These are phyloP conservation scores for Rhizopus stolonifer DNA, from an alignment of 371 early-diverging fungal genomes.

Conservation along the genomic window DNA sequence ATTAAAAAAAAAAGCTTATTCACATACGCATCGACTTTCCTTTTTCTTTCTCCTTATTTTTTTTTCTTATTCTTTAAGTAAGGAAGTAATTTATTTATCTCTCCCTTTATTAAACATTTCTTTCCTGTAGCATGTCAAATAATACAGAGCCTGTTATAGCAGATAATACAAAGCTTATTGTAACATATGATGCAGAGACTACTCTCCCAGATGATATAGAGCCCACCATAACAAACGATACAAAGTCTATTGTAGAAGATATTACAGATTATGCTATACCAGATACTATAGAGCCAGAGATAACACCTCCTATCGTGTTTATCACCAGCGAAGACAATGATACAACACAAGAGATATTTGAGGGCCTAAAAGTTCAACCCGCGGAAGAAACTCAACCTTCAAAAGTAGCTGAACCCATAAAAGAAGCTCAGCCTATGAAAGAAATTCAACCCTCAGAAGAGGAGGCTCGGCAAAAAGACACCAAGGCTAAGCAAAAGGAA, in stretches of 20 bases:
- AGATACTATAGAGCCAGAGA: background rate
- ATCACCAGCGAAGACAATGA: background rate
- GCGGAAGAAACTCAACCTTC: too few relatives aligned
- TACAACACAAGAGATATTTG: background rate
- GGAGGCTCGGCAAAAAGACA: background rate
- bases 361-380: too few relatives aligned
- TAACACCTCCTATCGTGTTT: background rate
- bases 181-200: too few relatives aligned
- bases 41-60: slow-evolving; percentile 1
- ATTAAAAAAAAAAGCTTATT: slow-evolving; percentile 1
- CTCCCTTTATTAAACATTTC: too few relatives aligned
- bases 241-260: background rate
- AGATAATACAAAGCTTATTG: too few relatives aligned
- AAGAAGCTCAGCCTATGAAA: too few relatives aligned
- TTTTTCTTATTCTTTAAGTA: background rate
- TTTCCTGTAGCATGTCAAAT: too few relatives aligned
- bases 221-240: too few relatives aligned
- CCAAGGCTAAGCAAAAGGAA: background rate
- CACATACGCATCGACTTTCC: background rate
- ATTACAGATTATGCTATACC: background rate
- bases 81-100: background rate
- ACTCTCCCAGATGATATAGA: too few relatives aligned
- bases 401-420: too few relatives aligned
- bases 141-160: too few relatives aligned
- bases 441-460: too few relatives aligned